Evolutionary conservation across 2,329 filamentous ascomycete genomes (phyloP).

Genomic region (Coleophoma crateriformis): DNA sequence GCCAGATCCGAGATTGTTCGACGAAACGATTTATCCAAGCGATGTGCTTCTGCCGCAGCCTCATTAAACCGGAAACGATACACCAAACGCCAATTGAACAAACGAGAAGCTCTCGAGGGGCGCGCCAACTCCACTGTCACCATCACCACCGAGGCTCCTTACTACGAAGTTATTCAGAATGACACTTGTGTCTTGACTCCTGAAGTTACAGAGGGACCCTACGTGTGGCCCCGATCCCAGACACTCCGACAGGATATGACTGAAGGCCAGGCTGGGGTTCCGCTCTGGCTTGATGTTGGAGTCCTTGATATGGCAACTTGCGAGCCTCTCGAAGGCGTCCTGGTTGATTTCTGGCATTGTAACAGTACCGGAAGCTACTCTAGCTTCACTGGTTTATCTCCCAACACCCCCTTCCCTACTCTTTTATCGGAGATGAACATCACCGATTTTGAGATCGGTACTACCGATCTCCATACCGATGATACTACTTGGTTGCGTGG

Average conservation of each 20-base stretch:
- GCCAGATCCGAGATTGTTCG: not conserved
- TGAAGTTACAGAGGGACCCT: constrained; percentile 47
- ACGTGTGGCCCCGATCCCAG: constrained; percentile 18
- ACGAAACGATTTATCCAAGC: not conserved
- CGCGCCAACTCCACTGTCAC: not conserved
- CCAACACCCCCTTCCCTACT: constrained; percentile 6
- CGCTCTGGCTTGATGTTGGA: constrained; percentile 26
- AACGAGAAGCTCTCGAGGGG: not conserved
- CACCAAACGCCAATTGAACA: not conserved
- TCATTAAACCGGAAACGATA: constrained; percentile 1
- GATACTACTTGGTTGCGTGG: constrained; percentile 36
- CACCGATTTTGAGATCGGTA: constrained; percentile 33
- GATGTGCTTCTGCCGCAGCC: not conserved
- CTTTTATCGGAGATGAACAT: constrained; percentile 27
- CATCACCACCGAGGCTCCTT: constrained; percentile 2
- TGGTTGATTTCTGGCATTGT: constrained; percentile 34
- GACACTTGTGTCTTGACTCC: constrained; percentile 41
- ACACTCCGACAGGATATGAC: constrained; percentile 1
- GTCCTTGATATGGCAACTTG: constrained; percentile 33
- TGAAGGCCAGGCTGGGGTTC: not conserved
- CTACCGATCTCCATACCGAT: constrained; percentile 29
- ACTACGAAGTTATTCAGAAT: constrained; percentile 16
- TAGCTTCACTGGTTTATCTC: constrained; percentile 7
- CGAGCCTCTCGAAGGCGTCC: constrained; percentile 29
- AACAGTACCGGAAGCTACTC: constrained; percentile 43